Conservation (phyloP, 148 eudicot genomes). For the Rhododendron mucronatum region DNA sequence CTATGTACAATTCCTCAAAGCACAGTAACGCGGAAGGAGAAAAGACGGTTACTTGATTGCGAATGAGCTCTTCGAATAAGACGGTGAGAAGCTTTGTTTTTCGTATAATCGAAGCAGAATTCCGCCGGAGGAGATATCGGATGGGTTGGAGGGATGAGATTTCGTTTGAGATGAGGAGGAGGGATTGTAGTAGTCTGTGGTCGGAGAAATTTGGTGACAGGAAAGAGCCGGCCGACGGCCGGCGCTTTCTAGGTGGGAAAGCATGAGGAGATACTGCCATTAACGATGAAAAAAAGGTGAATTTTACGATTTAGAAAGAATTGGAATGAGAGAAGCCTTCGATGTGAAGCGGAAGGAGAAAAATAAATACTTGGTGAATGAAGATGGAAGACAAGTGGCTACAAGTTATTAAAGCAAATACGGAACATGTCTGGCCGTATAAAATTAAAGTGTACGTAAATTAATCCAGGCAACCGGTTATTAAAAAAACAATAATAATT, state of each 20-base stretch:
- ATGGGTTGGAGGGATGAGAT: slow-evolving; percentile 42
- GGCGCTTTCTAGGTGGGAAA: slow-evolving; percentile 59
- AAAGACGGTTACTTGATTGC: slow-evolving; percentile 4
- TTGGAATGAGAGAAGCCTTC: not conserved
- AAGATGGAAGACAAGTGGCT: not conserved
- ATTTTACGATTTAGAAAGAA: not conserved
- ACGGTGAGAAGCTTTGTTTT: slow-evolving; percentile 44
- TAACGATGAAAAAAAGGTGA: not conserved
- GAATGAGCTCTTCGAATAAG: slow-evolving; percentile 52
- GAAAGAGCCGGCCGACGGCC: slow-evolving; percentile 36
- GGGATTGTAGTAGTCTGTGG: slow-evolving; percentile 33
- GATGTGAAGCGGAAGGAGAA: not conserved
- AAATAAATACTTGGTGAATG: not conserved
- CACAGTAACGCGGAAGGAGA: slow-evolving; percentile 48
- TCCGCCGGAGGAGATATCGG: slow-evolving; percentile 31
- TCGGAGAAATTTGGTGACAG: slow-evolving; percentile 43
- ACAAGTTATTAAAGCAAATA: not conserved
- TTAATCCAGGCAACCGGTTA: no score
- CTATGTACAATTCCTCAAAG: slow-evolving; percentile 71
- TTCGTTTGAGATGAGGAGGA: slow-evolving; percentile 41
- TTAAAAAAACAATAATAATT: not conserved
- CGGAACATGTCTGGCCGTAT: not conserved
- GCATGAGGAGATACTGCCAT: slow-evolving; percentile 61
- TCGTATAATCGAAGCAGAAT: slow-evolving; percentile 39
- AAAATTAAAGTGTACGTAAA: no score